These are phyloP conservation scores for Rhodotorula sp. DNA, from an alignment of 1,284 basidiomycete genomes.

Conservation along the genomic window DNA sequence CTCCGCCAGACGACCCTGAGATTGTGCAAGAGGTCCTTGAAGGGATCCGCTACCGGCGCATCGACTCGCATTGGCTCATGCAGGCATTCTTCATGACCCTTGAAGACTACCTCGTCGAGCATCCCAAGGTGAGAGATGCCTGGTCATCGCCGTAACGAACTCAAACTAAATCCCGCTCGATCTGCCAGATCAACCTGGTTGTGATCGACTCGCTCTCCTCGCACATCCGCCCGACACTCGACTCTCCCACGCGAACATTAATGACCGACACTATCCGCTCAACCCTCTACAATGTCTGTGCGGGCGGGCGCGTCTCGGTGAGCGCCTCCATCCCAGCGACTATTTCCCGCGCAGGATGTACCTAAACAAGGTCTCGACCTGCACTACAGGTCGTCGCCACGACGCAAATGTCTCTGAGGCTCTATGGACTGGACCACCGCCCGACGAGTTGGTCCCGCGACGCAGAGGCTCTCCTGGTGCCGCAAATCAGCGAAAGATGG, in stretches of 20 bases:
- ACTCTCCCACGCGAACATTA: slow-evolving; percentile 11
- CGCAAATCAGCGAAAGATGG: slow-evolving; percentile 26
- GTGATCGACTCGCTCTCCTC: slow-evolving; percentile 33
- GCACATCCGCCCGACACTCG: slow-evolving; percentile 26
- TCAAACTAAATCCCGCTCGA: neutral
- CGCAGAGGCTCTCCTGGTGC: slow-evolving; percentile 35
- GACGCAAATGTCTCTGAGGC: slow-evolving; percentile 29
- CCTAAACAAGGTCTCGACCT: too few relatives aligned
- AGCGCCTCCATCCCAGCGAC: neutral
- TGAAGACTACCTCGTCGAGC: slow-evolving; percentile 20
- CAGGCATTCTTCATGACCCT: slow-evolving; percentile 27
- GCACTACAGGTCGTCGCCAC: slow-evolving; percentile 23
- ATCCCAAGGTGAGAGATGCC: slow-evolving; percentile 6
- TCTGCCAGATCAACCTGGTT: slow-evolving; percentile 32
- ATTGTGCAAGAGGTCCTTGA: neutral
- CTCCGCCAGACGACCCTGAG: slow-evolving; percentile 1
- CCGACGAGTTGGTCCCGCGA: slow-evolving; percentile 25
- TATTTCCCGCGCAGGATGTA: neutral
- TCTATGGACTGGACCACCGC: slow-evolving; percentile 28
- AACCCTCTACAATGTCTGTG: slow-evolving; percentile 8
- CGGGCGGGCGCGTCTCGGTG: slow-evolving; percentile 18
- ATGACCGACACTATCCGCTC: slow-evolving; percentile 22
- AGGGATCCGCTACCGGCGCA: slow-evolving; percentile 27
- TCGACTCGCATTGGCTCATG: slow-evolving; percentile 31
- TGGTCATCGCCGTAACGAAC: neutral